Percentiles rank a stretch among this genome's conserved stretches.
phyloP scores from a whole-genome alignment of 495 filamentous ascomycete species.

The Margaritispora aquatica region DNA sequence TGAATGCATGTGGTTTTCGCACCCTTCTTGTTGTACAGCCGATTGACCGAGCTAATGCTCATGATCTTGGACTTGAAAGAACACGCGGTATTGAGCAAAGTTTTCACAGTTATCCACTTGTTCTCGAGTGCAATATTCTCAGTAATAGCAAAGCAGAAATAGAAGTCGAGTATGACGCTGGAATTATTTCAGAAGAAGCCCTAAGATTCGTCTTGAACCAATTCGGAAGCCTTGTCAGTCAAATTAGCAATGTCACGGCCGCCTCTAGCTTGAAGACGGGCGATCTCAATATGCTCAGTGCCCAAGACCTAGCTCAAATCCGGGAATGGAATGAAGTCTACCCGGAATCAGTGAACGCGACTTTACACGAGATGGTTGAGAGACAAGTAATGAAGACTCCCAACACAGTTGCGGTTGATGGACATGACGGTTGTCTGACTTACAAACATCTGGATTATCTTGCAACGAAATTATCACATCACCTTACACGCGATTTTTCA shows the following conservation, averaged over 20 bases:
- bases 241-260: neutral
- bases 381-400: too few relatives aligned
- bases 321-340: neutral
- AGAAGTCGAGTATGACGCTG: neutral
- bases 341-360: slow-evolving; percentile 20
- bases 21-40: neutral
- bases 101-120: slow-evolving; percentile 45
- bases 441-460: slow-evolving; percentile 6
- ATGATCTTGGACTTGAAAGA: too few relatives aligned
- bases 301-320: neutral
- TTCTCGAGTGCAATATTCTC: slow-evolving; percentile 35
- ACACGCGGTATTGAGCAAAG: too few relatives aligned
- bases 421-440: too few relatives aligned
- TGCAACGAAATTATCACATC: neutral
- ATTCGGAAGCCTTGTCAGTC: neutral
- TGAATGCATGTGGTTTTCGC: neutral
- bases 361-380: slow-evolving; percentile 42
- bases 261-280: neutral
- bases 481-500: neutral
- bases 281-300: neutral
- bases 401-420: too few relatives aligned
- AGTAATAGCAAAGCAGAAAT: neutral
- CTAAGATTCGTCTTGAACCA: neutral
- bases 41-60: too few relatives aligned
- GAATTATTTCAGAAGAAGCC: neutral